These are phyloP conservation scores for Microcos paniculata DNA, from an alignment of 345 rosid genomes.

Conservation along the genomic window DNA sequence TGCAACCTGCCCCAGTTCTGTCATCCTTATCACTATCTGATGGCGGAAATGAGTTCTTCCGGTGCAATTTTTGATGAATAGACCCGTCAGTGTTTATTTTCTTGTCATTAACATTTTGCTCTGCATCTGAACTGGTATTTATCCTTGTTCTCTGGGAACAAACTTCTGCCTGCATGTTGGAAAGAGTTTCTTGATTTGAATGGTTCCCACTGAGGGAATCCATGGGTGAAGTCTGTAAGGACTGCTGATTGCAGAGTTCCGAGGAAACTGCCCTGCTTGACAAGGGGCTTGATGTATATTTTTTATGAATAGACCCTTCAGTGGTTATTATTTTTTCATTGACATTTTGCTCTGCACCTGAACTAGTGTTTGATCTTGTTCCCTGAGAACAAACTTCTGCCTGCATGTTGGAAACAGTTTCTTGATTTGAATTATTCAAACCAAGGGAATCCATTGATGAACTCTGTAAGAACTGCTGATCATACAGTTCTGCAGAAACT, in stretches of 20 bases:
- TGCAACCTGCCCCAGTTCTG: constrained; percentile 26
- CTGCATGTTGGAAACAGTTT: constrained; percentile 15
- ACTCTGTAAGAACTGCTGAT: constrained; percentile 14
- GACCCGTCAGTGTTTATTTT: constrained; percentile 19
- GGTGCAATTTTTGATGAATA: constrained; percentile 24
- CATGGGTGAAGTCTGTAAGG: constrained; percentile 15
- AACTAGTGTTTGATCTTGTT: constrained; percentile 18
- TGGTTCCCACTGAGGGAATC: constrained; percentile 20
- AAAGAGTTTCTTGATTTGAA: constrained; percentile 19
- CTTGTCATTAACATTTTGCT: constrained; percentile 18
- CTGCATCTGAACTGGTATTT: constrained; percentile 23
- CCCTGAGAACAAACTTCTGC: constrained; percentile 22
- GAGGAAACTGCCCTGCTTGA: constrained; percentile 9
- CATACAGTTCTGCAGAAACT: constrained; percentile 15
- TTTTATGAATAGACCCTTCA: constrained; percentile 28
- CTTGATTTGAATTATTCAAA: constrained; percentile 21
- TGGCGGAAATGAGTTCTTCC: constrained; percentile 25
- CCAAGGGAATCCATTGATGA: constrained; percentile 19
- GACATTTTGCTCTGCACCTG: constrained; percentile 25
- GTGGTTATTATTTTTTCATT: constrained; percentile 9
- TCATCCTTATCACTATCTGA: constrained; percentile 28
- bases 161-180: constrained; percentile 19
- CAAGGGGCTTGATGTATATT: constrained; percentile 12
- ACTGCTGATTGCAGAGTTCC: constrained; percentile 9
- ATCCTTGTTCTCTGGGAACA: constrained; percentile 19